These are phyloP conservation scores for Santalum album DNA, from an alignment of 164 flowering plant species.

Conservation along the genomic window DNA sequence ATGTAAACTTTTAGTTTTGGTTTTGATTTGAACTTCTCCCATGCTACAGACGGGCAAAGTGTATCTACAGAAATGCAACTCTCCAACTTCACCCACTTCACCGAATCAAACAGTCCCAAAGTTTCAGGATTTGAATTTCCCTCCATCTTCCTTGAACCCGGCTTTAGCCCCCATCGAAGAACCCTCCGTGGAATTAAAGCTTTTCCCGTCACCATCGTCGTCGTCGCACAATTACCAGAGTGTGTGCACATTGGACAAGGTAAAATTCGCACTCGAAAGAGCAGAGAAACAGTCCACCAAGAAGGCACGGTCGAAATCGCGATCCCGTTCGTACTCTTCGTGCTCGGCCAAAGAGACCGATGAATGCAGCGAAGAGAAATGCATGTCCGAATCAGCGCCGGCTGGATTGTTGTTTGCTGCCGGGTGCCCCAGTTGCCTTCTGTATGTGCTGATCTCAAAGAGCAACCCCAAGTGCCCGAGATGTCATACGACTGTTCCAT, in stretches of 20 bases:
- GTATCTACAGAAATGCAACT: slow-evolving; percentile 48
- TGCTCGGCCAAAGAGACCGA: slow-evolving; percentile 28
- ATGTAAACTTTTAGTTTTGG: too few species aligned
- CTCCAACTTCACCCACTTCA: slow-evolving; percentile 24
- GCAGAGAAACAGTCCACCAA: slow-evolving; percentile 38
- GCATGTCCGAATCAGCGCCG: slow-evolving; percentile 2
- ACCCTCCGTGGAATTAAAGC: slow-evolving; percentile 44
- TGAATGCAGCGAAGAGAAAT: slow-evolving; percentile 19
- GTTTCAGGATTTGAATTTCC: slow-evolving; percentile 45
- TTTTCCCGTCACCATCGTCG: slow-evolving; percentile 23
- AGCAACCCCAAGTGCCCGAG: slow-evolving; percentile 64
- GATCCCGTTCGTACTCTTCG: slow-evolving; percentile 30
- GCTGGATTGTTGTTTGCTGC: slow-evolving; percentile 45
- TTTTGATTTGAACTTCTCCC: too few species aligned
- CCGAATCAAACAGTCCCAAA: slow-evolving; percentile 22
- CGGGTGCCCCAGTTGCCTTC: slow-evolving; percentile 64
- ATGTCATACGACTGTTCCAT: slow-evolving; percentile 41
- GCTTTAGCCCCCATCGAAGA: slow-evolving; percentile 23
- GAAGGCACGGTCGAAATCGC: slow-evolving; percentile 29
- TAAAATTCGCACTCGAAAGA: slow-evolving; percentile 78
- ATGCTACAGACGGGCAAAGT: slow-evolving; percentile 59
- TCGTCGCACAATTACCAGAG: slow-evolving; percentile 37
- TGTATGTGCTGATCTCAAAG: slow-evolving; percentile 58
- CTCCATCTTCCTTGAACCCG: slow-evolving; percentile 22
- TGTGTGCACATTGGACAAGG: slow-evolving; percentile 89